phyloP scores from a whole-genome alignment of 1,284 basidiomycete genomes.

The Cerioporus squamosus region DNA sequence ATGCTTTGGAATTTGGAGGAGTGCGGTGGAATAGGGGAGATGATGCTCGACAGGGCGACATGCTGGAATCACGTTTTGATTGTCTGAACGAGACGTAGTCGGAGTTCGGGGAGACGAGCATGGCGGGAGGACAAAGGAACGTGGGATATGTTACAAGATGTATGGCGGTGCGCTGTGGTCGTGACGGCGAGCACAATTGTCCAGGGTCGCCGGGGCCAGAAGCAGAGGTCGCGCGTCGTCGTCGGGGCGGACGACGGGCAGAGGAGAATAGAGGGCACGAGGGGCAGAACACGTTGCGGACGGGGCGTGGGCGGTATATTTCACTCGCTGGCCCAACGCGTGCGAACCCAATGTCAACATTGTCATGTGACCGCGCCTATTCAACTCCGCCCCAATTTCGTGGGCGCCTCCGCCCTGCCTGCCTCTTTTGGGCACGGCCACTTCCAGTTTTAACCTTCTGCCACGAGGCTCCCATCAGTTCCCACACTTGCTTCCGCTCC shows the following conservation, averaged over 20 bases:
- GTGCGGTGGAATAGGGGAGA: slow-evolving; percentile 43
- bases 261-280: not conserved
- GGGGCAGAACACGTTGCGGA: not conserved
- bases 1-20: slow-evolving; percentile 35
- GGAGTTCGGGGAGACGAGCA: slow-evolving; percentile 40
- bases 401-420: not conserved
- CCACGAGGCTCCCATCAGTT: not conserved
- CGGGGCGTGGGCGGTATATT: slow-evolving; percentile 3
- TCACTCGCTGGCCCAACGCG: slow-evolving; percentile 4
- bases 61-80: slow-evolving; percentile 43
- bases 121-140: slow-evolving; percentile 37
- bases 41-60: slow-evolving; percentile 48
- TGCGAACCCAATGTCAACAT: slow-evolving; percentile 27
- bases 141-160: slow-evolving; percentile 20
- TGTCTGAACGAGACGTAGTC: slow-evolving; percentile 41
- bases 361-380: slow-evolving; percentile 25
- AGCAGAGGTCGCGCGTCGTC: slow-evolving; percentile 6
- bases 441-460: not conserved
- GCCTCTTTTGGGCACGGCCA: not conserved
- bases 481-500: slow-evolving; percentile 3
- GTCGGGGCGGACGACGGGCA: slow-evolving; percentile 1
- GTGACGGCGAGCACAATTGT: not conserved
- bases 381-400: not conserved
- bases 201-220: slow-evolving; percentile 1
- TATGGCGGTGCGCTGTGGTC: slow-evolving; percentile 1